Base-by-base conservation (phyloP, 1,139 yeast species). In the Komagataea norvegica region DNA sequence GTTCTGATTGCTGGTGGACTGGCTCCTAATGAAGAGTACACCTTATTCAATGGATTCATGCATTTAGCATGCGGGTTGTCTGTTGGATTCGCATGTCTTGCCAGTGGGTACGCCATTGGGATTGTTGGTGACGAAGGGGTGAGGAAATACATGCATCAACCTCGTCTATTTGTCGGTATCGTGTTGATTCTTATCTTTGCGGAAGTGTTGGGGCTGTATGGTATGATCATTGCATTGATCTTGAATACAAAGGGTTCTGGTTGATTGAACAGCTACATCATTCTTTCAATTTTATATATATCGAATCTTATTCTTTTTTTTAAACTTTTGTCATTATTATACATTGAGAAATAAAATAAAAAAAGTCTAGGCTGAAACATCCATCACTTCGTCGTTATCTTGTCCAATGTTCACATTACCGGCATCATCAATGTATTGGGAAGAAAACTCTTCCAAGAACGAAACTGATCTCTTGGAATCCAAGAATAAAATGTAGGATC, bases 61-160 rank as follows among this genome's bases (percentile, higher is more conserved):
- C 98, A 91, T 67, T 72, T 91, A 59, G 93, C 95, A 37, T 89
- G 96, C 62, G 98, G 98, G 6, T 68, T 91, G 41, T 79, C 94
- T 26, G 98, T 93, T 34, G 98, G 98, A 20, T 84, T 91, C 56
- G 87, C 97, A 5, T 94, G 97, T 62, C 73, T 91, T 57, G 95
- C 97, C 43, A 89, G 96, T 48, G 99, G 99, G 41, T 91, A 86
- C 61, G 95, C 98, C 53, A 91, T 91, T 68, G 99, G 99, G 51
- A 88, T 91, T 48, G 99, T 91, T 37, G 99, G 99, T 51, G 98
- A 91, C 61, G 97, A 89, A 52, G 98, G 98, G 60, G 97, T 91
- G 38, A 82, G 98, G 62, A 95, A 89, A 57, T 80, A 82, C 52
- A 91, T 89, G 77, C 95, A 87, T 63, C 97, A 91, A 68, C 96